Evolutionary conservation across 2,329 filamentous ascomycete species (phyloP).

Genomic region (Ampelomyces quisqualis): DNA sequence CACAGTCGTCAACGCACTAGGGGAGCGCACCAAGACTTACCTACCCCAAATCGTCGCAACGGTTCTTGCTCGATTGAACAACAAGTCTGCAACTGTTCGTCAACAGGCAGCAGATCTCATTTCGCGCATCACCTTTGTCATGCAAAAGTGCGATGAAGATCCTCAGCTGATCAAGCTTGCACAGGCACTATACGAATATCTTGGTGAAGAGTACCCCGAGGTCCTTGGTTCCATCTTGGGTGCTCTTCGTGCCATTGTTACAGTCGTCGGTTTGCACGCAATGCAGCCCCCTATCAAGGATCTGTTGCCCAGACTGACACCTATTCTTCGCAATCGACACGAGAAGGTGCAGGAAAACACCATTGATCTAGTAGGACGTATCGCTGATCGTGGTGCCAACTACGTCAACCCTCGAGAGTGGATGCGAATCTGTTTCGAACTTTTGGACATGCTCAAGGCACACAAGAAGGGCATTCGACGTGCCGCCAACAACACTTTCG

Average conservation of each 20-base stretch:
- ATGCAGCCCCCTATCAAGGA: conserved; percentile 99
- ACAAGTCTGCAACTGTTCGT: conserved; percentile 94
- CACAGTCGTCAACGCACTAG: conserved; percentile 93
- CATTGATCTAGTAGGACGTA: conserved; percentile 95
- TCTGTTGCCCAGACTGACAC: conserved; percentile 87
- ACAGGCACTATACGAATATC: conserved; percentile 93
- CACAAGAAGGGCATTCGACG: conserved; percentile 99
- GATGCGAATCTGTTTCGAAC: conserved; percentile 99
- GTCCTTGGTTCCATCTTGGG: conserved; percentile 95
- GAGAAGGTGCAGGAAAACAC: conserved; percentile 99
- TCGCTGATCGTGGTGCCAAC: conserved; percentile 94
- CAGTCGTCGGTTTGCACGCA: conserved; percentile 93
- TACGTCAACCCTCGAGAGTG: conserved; percentile 96
- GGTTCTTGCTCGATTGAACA: conserved; percentile 94
- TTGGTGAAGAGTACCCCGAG: conserved; percentile 97
- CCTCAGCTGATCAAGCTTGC: conserved; percentile 93
- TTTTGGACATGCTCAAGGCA: conserved; percentile 98
- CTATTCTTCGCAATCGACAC: conserved; percentile 97
- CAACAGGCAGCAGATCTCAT: conserved; percentile 97
- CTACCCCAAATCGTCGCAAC: conserved; percentile 95
- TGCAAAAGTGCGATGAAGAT: conserved; percentile 98
- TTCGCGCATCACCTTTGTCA: conserved; percentile 95
- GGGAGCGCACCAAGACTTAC: conserved; percentile 92
- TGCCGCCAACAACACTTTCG: conserved; percentile 98
- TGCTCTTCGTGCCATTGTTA: conserved; percentile 92